Conservation (phyloP, 208 protist genomes). For the Acanthamoeba healyi region DNA sequence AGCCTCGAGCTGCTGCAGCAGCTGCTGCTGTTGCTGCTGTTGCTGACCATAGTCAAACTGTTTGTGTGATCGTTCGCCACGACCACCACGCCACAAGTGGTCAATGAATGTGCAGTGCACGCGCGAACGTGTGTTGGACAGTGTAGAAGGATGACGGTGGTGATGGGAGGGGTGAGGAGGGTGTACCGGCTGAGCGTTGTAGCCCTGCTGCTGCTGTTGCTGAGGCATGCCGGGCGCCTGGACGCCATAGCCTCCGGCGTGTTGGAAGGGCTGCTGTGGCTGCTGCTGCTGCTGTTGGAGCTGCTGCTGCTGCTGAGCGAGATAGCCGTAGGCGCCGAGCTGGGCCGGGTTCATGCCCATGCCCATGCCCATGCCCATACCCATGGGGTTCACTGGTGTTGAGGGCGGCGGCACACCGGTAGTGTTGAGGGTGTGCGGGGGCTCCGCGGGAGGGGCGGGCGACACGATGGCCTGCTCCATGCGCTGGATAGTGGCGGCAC, state of each 20-base stretch:
- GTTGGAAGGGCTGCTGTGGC: not conserved
- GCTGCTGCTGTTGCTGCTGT: constrained; percentile 9
- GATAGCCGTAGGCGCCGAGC: constrained; percentile 14
- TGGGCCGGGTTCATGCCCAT: not conserved
- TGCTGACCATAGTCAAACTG: constrained; percentile 25
- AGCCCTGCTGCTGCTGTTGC: not conserved
- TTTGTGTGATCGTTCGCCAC: no score
- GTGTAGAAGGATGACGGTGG: no score
- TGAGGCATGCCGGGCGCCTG: not conserved
- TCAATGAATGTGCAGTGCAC: not conserved
- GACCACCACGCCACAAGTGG: not conserved
- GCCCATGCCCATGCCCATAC: not conserved
- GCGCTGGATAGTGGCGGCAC: constrained; percentile 23
- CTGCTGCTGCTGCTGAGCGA: constrained; percentile 13
- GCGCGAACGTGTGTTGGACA: not conserved
- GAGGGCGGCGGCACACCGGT: constrained; percentile 23
- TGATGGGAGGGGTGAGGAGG: not conserved
- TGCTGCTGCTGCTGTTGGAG: constrained; percentile 21
- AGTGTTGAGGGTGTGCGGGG: constrained; percentile 63
- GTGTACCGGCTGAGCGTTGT: constrained; percentile 24
- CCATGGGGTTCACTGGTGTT: constrained; percentile 39
- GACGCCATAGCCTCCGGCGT: not conserved
- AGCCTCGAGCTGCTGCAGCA: not conserved
- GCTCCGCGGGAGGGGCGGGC: constrained; percentile 18
- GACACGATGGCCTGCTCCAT: constrained; percentile 67